phyloP scores from a whole-genome alignment of 345 rosid species.

The Pelargonium nanum region DNA sequence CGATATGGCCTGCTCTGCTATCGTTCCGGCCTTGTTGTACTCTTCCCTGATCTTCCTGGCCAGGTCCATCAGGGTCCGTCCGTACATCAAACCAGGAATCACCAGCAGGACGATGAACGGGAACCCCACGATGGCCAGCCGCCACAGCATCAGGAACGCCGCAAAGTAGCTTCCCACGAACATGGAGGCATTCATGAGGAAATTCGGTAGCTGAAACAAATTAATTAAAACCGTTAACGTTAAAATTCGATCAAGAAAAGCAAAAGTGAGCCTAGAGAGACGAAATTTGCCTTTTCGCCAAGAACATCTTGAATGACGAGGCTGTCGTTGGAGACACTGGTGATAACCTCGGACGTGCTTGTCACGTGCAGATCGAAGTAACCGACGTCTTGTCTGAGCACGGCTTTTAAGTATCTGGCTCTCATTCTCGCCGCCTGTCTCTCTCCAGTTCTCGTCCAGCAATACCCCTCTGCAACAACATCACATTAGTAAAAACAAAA shows the following conservation, averaged over 20 bases:
- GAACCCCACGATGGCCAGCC: constrained; percentile 18
- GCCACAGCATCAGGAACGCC: constrained; percentile 13
- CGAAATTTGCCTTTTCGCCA: constrained; percentile 55
- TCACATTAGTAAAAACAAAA: neutral
- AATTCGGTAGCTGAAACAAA: constrained; percentile 10
- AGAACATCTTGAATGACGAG: constrained; percentile 81
- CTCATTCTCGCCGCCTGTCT: constrained; percentile 88
- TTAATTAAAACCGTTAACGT: neutral
- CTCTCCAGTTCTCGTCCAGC: constrained; percentile 97
- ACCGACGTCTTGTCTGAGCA: constrained; percentile 78
- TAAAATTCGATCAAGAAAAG: too few species aligned
- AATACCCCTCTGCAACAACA: constrained; percentile 57
- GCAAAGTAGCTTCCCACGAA: constrained; percentile 11
- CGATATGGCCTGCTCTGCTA: constrained; percentile 18
- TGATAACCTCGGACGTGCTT: constrained; percentile 70
- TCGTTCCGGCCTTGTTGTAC: constrained; percentile 10
- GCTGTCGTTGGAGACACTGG: constrained; percentile 73
- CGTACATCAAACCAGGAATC: constrained; percentile 18
- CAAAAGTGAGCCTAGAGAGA: neutral
- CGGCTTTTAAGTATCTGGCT: constrained; percentile 68
- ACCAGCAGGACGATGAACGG: constrained; percentile 12
- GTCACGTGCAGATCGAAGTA: constrained; percentile 85
- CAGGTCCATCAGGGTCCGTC: constrained; percentile 12
- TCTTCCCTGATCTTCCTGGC: constrained; percentile 15
- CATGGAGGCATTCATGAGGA: constrained; percentile 9